A percentile compares a stretch with the other conserved stretches of the same genome.
These are phyloP conservation scores for Neurospora terricola DNA, from an alignment of 495 filamentous ascomycete species.

Conservation along the genomic window DNA sequence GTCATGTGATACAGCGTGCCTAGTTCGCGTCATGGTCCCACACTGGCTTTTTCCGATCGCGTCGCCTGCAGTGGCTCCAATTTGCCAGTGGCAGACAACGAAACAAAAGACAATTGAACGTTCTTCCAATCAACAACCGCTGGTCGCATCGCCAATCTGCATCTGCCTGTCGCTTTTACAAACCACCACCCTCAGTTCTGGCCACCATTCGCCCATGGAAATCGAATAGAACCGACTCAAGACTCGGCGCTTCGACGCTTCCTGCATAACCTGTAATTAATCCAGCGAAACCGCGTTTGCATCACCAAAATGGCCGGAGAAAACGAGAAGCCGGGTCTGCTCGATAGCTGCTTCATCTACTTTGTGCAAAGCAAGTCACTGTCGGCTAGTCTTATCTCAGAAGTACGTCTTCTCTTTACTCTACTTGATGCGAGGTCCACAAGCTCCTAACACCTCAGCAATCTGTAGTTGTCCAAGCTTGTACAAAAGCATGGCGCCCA, in stretches of 20 bases:
- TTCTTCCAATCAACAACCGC: not conserved
- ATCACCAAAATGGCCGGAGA: conserved; percentile 30
- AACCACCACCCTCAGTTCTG: not conserved
- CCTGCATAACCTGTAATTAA: not conserved
- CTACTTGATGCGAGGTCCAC: not conserved
- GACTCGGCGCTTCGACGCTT: not conserved
- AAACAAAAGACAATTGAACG: not conserved
- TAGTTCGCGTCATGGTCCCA: conserved; percentile 18
- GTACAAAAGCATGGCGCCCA: conserved; percentile 49
- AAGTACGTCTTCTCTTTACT: conserved; percentile 25
- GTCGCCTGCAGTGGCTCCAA: conserved; percentile 3
- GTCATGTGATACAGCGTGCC: conserved; percentile 20
- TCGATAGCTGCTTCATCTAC: conserved; percentile 31
- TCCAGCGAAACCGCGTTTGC: not conserved
- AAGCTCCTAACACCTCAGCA: conserved; percentile 12
- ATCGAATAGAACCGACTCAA: not conserved
- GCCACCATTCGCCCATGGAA: conserved; percentile 12
- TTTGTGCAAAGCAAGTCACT: conserved; percentile 39
- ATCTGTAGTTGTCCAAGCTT: conserved; percentile 31
- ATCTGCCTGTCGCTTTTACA: not conserved
- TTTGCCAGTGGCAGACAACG: not conserved
- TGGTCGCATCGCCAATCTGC: not conserved
- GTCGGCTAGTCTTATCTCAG: conserved; percentile 24
- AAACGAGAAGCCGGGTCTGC: conserved; percentile 15
- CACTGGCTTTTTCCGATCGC: conserved; percentile 13